These are phyloP conservation scores for Gaertneriomyces semiglobifer DNA, from an alignment of 192 early-diverging fungal genomes.

Conservation along the genomic window DNA sequence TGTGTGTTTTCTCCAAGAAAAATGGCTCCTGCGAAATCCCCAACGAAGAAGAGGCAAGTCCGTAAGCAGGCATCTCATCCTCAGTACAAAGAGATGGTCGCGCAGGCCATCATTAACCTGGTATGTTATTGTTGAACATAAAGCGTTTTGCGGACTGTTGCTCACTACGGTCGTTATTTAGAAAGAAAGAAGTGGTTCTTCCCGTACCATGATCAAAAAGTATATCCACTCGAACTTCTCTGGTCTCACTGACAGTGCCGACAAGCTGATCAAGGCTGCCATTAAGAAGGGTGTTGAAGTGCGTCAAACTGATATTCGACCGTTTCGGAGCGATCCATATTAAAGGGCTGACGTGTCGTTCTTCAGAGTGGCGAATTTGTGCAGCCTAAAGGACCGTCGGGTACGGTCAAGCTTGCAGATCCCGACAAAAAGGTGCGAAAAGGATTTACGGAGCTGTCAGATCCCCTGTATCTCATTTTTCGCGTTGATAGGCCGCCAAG, in stretches of 20 bases:
- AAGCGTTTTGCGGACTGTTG: neutral
- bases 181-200: conserved; percentile 71
- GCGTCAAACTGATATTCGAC: too few relatives aligned
- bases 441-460: neutral
- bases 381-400: conserved; percentile 65
- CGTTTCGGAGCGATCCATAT: too few relatives aligned
- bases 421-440: conserved; percentile 21
- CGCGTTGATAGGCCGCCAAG: neutral
- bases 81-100: conserved; percentile 41
- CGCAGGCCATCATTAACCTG: conserved; percentile 30
- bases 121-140: conserved; percentile 17
- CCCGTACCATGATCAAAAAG: conserved; percentile 75
- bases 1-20: neutral
- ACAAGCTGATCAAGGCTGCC: conserved; percentile 58
- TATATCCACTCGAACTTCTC: conserved; percentile 69
- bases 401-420: conserved; percentile 60
- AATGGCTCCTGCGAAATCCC: neutral
- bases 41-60: conserved; percentile 12
- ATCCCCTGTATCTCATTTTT: neutral
- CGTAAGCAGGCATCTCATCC: conserved; percentile 29
- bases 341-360: too few relatives aligned
- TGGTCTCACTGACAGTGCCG: conserved; percentile 46
- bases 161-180: neutral
- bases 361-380: conserved; percentile 45
- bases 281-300: conserved; percentile 65